phyloP scores from a whole-genome alignment of 495 filamentous ascomycete genomes.

The Penicillium fimorum region DNA sequence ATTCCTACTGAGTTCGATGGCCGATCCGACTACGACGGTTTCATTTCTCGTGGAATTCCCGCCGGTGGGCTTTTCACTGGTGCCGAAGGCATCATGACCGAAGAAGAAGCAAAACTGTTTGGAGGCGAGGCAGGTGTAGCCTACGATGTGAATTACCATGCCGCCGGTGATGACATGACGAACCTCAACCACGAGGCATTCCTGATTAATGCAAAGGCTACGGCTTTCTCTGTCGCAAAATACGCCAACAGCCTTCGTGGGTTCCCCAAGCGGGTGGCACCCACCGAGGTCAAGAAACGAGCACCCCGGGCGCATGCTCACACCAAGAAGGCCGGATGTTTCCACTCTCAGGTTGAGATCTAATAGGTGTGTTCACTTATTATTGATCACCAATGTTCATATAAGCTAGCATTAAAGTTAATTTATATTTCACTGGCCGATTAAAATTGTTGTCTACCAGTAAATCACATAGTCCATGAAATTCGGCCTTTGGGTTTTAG shows the following conservation, averaged over 20 bases:
- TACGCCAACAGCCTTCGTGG: slow-evolving; percentile 55
- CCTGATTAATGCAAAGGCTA: slow-evolving; percentile 57
- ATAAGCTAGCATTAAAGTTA: background rate
- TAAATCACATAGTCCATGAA: background rate
- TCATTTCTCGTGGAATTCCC: slow-evolving; percentile 62
- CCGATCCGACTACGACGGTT: slow-evolving; percentile 68
- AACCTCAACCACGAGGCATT: slow-evolving; percentile 63
- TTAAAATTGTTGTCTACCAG: background rate
- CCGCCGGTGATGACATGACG: slow-evolving; percentile 52
- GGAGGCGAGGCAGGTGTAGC: slow-evolving; percentile 59
- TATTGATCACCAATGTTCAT: background rate
- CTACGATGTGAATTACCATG: slow-evolving; percentile 66
- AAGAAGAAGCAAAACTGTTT: slow-evolving; percentile 52
- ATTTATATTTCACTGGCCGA: background rate
- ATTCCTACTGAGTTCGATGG: slow-evolving; percentile 59
- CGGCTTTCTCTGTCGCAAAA: slow-evolving; percentile 62
- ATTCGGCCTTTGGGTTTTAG: background rate
- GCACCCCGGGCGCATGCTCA: slow-evolving; percentile 18
- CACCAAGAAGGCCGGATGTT: slow-evolving; percentile 22
- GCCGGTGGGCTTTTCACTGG: slow-evolving; percentile 68
- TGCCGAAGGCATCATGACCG: slow-evolving; percentile 65
- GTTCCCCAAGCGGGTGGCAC: slow-evolving; percentile 28
- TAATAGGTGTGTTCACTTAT: background rate
- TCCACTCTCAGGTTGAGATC: slow-evolving; percentile 25
- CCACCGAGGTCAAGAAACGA: slow-evolving; percentile 11